Evolutionary conservation across 2,329 filamentous ascomycete genomes (phyloP).

Genomic region (Fusarium tuaranense): DNA sequence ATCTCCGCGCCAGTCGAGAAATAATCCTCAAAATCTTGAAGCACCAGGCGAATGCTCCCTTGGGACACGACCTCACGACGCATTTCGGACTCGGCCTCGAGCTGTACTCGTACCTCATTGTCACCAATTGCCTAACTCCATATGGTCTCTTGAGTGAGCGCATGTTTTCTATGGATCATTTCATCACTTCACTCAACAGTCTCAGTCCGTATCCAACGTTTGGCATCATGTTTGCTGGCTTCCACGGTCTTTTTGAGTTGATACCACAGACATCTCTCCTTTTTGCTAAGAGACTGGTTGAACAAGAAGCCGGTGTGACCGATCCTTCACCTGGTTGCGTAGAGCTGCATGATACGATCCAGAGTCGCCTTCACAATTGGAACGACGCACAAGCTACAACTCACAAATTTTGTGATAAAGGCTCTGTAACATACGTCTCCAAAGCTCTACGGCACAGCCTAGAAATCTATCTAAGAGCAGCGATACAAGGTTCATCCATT

Average conservation of each 20-base stretch:
- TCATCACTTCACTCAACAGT: not conserved
- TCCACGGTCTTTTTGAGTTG: not conserved
- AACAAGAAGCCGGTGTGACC: not conserved
- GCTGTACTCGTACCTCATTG: not conserved
- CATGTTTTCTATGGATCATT: not conserved
- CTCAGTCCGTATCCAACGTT: not conserved
- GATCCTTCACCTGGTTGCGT: not conserved
- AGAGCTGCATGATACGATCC: not conserved
- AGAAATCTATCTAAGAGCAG: not conserved
- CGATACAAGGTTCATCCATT: not conserved
- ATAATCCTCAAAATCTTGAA: not conserved
- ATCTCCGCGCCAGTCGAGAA: not conserved
- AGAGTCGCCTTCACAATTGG: not conserved
- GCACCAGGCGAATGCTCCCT: not conserved
- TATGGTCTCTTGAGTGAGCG: not conserved
- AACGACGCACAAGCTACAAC: not conserved
- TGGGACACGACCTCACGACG: not conserved
- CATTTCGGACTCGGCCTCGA: not conserved
- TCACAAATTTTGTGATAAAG: not conserved
- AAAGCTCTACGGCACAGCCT: not conserved
- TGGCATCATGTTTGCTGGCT: not conserved
- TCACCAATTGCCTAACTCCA: not conserved
- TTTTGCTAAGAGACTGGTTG: not conserved
- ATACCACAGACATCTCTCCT: not conserved
- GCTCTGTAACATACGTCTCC: not conserved